A percentile compares a stretch with the other conserved stretches of the same genome.
phyloP scores from a whole-genome alignment of 148 eudicot species.

The Polygonum aviculare region DNA sequence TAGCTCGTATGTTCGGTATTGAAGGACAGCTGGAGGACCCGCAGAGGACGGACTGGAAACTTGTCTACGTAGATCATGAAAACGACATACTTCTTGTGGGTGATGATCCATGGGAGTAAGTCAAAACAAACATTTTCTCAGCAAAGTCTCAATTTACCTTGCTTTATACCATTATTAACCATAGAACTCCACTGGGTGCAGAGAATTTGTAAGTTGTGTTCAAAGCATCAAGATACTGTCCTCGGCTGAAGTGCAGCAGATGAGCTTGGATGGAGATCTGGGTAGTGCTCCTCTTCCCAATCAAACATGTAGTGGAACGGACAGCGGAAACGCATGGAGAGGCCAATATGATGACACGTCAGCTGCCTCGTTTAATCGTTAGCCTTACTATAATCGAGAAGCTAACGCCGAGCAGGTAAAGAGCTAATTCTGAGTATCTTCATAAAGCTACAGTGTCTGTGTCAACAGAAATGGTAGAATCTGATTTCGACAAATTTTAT shows the following conservation, averaged over 20 bases:
- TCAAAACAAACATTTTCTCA: neutral
- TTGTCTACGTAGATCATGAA: slow-evolving; percentile 94
- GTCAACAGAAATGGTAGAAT: neutral
- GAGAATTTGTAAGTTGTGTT: slow-evolving; percentile 94
- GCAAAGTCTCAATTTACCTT: neutral
- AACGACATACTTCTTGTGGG: slow-evolving; percentile 92
- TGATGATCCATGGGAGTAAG: slow-evolving; percentile 99
- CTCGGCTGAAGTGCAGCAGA: slow-evolving; percentile 78
- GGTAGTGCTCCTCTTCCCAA: slow-evolving; percentile 55
- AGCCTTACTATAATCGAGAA: neutral
- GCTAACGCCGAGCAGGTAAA: slow-evolving; percentile 11
- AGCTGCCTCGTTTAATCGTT: slow-evolving; percentile 77
- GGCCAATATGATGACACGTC: slow-evolving; percentile 73
- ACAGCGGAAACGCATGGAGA: slow-evolving; percentile 90
- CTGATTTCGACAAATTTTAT: neutral
- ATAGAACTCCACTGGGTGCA: slow-evolving; percentile 19
- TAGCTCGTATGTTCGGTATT: slow-evolving; percentile 95
- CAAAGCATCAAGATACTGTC: slow-evolving; percentile 96
- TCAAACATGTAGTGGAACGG: slow-evolving; percentile 86
- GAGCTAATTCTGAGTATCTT: neutral
- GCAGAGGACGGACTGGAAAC: slow-evolving; percentile 87
- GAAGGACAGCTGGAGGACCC: slow-evolving; percentile 93
- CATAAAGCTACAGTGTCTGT: neutral
- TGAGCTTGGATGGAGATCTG: slow-evolving; percentile 94
- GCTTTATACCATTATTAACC: neutral